phyloP scores from a whole-genome alignment of 2,329 filamentous ascomycete species.

The Colletotrichum destructivum region DNA sequence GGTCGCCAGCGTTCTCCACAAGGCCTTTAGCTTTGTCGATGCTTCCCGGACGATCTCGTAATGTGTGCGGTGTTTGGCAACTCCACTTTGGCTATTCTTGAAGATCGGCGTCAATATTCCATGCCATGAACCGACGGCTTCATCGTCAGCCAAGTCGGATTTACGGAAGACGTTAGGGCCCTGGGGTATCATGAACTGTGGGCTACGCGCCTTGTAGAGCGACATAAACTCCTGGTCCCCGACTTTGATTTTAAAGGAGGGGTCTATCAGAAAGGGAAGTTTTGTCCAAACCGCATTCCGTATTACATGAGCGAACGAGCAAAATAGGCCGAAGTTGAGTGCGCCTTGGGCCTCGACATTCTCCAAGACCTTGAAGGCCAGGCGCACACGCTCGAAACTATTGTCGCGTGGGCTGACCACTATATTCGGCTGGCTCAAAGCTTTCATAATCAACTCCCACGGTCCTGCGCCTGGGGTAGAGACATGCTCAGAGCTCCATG shows the following conservation, averaged over 20 bases:
- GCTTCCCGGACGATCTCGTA: slow-evolving; percentile 10
- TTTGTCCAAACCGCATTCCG: slow-evolving; percentile 42
- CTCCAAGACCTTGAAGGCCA: slow-evolving; percentile 28
- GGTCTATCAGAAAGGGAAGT: slow-evolving; percentile 51
- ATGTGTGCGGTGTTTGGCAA: background rate
- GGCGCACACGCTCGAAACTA: slow-evolving; percentile 4
- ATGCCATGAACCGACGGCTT: background rate
- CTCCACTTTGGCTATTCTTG: background rate
- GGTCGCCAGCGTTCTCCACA: slow-evolving; percentile 26
- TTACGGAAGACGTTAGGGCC: background rate
- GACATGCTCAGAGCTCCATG: background rate
- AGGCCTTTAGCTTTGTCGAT: slow-evolving; percentile 12
- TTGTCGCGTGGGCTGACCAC: slow-evolving; percentile 26
- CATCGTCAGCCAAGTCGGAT: background rate
- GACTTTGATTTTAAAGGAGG: background rate
- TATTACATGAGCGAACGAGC: slow-evolving; percentile 21
- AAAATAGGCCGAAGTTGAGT: slow-evolving; percentile 44
- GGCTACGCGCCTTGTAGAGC: slow-evolving; percentile 11
- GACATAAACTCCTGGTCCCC: slow-evolving; percentile 18
- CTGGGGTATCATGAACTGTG: background rate
- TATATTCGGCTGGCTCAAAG: slow-evolving; percentile 36
- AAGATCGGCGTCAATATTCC: slow-evolving; percentile 11
- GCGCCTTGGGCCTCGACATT: slow-evolving; percentile 22
- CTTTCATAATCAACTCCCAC: slow-evolving; percentile 36
- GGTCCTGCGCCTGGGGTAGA: background rate